Evolutionary conservation across 495 filamentous ascomycete genomes (phyloP), one percentile per base, ranked within the genome.

Genomic region (Glarea lozoyensis): DNA sequence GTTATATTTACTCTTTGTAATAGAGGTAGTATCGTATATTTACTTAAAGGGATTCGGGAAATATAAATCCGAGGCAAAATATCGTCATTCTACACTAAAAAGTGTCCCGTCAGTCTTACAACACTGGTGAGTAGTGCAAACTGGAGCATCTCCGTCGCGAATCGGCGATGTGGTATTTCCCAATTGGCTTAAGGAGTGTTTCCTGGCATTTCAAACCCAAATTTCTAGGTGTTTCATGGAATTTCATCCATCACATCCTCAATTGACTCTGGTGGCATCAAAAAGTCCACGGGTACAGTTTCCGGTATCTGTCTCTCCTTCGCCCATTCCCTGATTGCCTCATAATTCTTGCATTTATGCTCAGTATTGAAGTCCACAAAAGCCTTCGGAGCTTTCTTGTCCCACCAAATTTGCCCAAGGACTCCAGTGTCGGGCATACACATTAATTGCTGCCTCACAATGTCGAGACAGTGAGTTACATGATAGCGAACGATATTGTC

Each of bases 341-440:
- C 66, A 34, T 68, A 78, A 40, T 78, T 73, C 22, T 68, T 62
- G 46, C 75, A 76, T 35, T 53, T 58, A 44, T 77, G 75, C 33
- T 60, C 46, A 0, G 71, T 75, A 46, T 75, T 72, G 56, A 79
- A 78, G 39, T 78, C 70, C 5, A 69, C 62, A 45, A 68, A 74
- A 1, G 70, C 63, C 22, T 57, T 56, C 1, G 73, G 71, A 15
- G 51, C 37, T 3, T 63, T 50, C 0, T 54, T 51, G 33, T 69
- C 60, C 32, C 64, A 50, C 72, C 73, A 77, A 15, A 77, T 62
- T 40, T 76, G 70, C 1, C 72, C 73, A 2, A 76, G 48, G 0
- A 75, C 60, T 10, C 66, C 69, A 6, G 65, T 67, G 43, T 77
- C 73, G 10, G 65, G 56, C 3, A 62, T 67, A 49, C 73, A 77